Conservation (phyloP, 345 rosid genomes). For the Murraya koenigii region DNA sequence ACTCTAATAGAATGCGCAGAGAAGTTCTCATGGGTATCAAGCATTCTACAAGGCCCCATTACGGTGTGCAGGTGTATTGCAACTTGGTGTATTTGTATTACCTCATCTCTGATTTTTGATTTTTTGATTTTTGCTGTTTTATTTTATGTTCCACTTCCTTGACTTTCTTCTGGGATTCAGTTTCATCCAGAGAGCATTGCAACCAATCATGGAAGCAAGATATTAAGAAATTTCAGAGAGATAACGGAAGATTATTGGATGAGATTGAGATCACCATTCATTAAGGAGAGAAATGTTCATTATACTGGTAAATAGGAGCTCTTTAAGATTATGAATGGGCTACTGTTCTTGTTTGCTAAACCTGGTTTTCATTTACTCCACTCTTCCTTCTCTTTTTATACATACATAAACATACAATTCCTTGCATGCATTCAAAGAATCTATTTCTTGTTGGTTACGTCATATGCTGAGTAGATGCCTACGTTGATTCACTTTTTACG, state of each 20-base stretch:
- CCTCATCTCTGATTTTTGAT: not conserved
- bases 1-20: conserved; percentile 26
- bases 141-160: conserved; percentile 13
- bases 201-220: conserved; percentile 67
- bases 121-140: too few species aligned
- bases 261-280: conserved; percentile 33
- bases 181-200: conserved; percentile 99
- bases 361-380: not conserved
- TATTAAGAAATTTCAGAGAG: conserved; percentile 75
- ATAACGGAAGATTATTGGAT: conserved; percentile 77
- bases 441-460: not conserved
- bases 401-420: not conserved
- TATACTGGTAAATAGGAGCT: conserved; percentile 50
- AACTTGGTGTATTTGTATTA: conserved; percentile 1
- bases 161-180: conserved; percentile 39
- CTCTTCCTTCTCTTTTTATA: not conserved
- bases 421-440: not conserved
- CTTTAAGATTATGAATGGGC: conserved; percentile 1
- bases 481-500: not conserved
- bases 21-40: conserved; percentile 80
- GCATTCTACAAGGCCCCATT: conserved; percentile 91
- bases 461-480: not conserved
- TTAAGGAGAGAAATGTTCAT: conserved; percentile 31
- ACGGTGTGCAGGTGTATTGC: conserved; percentile 80
- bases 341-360: not conserved